These are phyloP conservation scores for Scopulariopsis brevicaulis DNA, from an alignment of 2,329 filamentous ascomycete species.

Conservation along the genomic window DNA sequence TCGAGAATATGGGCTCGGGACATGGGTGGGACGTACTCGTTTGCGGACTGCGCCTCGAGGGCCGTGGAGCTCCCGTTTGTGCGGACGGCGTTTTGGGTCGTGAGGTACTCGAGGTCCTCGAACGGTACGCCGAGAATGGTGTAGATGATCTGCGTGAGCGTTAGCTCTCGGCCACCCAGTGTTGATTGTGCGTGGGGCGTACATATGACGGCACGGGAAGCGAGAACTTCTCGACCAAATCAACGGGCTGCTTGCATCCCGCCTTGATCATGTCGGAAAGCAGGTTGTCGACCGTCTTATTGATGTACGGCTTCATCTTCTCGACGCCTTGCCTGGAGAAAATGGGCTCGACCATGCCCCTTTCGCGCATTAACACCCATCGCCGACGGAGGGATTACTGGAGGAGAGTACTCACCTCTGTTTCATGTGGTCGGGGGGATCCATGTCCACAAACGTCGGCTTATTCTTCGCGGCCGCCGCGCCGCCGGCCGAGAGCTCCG, in stretches of 20 bases:
- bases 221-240: conserved; percentile 33
- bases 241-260: conserved; percentile 25
- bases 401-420: conserved; percentile 20
- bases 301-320: conserved; percentile 29
- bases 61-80: conserved; percentile 34
- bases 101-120: conserved; percentile 31
- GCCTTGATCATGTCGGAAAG: conserved; percentile 24
- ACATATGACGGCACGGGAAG: conserved; percentile 35
- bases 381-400: neutral
- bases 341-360: conserved; percentile 31
- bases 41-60: conserved; percentile 30
- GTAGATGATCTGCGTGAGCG: conserved; percentile 29
- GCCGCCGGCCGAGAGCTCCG: conserved; percentile 32
- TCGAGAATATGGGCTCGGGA: neutral
- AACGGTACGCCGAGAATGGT: conserved; percentile 35
- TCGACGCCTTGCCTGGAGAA: conserved; percentile 27
- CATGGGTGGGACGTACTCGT: conserved; percentile 16
- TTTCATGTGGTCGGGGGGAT: conserved; percentile 31
- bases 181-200: conserved; percentile 5
- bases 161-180: neutral
- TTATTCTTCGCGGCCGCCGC: conserved; percentile 30
- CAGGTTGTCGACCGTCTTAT: conserved; percentile 29
- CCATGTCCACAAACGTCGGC: conserved; percentile 40
- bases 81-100: conserved; percentile 31
- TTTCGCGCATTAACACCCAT: conserved; percentile 6